Base-by-base conservation (phyloP, 1,139 yeast genomes). In the Taphrina communis region DNA sequence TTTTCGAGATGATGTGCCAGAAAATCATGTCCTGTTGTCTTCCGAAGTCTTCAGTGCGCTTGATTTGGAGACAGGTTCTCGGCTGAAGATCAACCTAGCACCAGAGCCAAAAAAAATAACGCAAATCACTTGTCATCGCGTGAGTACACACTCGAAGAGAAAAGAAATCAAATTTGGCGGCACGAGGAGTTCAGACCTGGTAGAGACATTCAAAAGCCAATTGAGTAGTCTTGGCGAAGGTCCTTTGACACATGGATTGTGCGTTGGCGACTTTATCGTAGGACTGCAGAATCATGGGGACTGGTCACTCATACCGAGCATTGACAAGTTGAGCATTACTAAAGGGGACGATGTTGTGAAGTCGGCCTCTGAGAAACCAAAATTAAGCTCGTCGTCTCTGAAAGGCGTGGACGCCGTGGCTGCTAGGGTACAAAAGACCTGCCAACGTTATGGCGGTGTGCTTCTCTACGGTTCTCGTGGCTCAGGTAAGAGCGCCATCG, bases 391-490 rank as follows among this genome's bases (percentile, higher is more conserved):
- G 5, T 21, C 14, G 39, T 11, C 17, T 5, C 82, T 88, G 0
- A 84, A 89, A 53, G 96, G 94, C 0, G 80, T 88, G 60, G 88
- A 87, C 51, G 75, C 77, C 1, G 75, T 82, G 1, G 73, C 87
- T 6, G 77, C 76, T 0, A 81, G 81, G n/a, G 76, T 86, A 17
- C 75, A 80, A 0, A 81, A 81, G 12, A 77, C 84, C 0, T 76
- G 89, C 11, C 76, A 80, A 12, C 76, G 83, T 63, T 83, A 87
- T 59, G 80, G 80, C 56, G 91, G 95, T 1, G 78, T 83, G 0
- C 79, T 90, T 67, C 76, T 93, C 0, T 83, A 86, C 73, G 98
- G 98, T 0, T 80, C 87, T 50, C 80, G 90, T 0, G 97, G 97
- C 0, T 83, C 91, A 72, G 98, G 97, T 0, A 93, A 93, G 44